Conservation (phyloP, 179 eudicot genomes). For the Beta lomatogona region DNA sequence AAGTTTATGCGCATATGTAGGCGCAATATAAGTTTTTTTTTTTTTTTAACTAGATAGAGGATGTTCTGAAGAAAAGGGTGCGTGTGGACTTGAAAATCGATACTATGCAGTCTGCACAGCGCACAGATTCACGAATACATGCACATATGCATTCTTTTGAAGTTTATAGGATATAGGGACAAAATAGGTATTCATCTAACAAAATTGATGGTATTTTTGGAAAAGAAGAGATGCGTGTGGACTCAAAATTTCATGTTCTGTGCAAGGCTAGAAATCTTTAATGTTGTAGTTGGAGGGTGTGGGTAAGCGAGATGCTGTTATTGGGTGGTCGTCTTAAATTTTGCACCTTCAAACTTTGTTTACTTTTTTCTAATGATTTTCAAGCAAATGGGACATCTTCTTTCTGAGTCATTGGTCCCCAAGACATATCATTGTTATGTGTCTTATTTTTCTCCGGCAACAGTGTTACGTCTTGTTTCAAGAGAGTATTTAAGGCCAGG, state of each 20-base stretch:
- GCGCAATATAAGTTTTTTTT: no score
- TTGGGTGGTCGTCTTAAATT: background rate
- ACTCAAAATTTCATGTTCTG: background rate
- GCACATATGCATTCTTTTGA: no score
- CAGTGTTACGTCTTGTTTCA: conserved; percentile 29
- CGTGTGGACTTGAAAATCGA: no score
- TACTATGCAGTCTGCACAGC: no score
- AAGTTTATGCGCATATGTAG: no score
- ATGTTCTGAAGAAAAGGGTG: no score
- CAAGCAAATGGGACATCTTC: conserved; percentile 21
- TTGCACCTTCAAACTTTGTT: background rate
- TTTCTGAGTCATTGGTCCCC: conserved; percentile 30
- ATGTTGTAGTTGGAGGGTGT: conserved; percentile 1
- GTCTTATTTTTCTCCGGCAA: conserved; percentile 34
- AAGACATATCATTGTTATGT: conserved; percentile 26
- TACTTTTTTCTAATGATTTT: background rate
- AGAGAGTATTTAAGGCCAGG: conserved; percentile 32
- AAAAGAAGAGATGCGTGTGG: no score
- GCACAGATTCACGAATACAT: no score
- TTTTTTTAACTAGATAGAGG: no score
- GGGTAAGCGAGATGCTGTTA: background rate
- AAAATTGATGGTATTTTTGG: no score
- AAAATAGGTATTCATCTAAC: no score
- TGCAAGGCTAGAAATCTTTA: background rate
- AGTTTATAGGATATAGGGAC: no score